A percentile compares a stretch with the other conserved stretches of the same genome.
These are phyloP conservation scores for Teunomyces aglyptinius DNA, from an alignment of 805 yeast genomes.

Conservation along the genomic window DNA sequence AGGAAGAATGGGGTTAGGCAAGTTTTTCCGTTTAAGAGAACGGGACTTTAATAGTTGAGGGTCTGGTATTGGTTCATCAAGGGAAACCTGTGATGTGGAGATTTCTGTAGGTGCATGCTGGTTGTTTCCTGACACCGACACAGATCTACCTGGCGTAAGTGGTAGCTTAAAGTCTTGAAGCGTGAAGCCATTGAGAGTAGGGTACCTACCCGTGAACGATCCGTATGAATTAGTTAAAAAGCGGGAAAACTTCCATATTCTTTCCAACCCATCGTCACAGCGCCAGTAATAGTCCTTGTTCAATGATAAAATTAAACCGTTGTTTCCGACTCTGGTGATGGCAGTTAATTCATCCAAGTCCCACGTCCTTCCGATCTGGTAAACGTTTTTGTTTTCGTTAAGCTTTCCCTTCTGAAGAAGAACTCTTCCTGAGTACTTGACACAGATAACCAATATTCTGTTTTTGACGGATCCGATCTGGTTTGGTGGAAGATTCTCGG, in stretches of 20 bases:
- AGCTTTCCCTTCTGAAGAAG: conserved; percentile 83
- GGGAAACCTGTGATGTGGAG: conserved; percentile 7
- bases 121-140: background rate
- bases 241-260: conserved; percentile 35
- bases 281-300: conserved; percentile 84
- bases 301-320: conserved; percentile 59
- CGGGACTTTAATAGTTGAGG: conserved; percentile 20
- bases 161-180: conserved; percentile 36
- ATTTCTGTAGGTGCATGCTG: background rate
- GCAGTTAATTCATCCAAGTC: conserved; percentile 64
- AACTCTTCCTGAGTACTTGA: conserved; percentile 63
- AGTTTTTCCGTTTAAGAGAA: conserved; percentile 21
- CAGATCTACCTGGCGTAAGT: conserved; percentile 15
- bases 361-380: conserved; percentile 95
- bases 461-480: conserved; percentile 46
- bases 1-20: conserved; percentile 21
- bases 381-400: conserved; percentile 59
- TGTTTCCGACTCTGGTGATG: conserved; percentile 52
- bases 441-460: conserved; percentile 60
- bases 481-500: conserved; percentile 46
- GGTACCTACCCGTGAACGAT: conserved; percentile 37
- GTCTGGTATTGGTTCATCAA: conserved; percentile 21
- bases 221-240: conserved; percentile 32
- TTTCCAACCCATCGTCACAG: conserved; percentile 36
- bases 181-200: conserved; percentile 32